Evolutionary conservation across 805 yeast genomes (phyloP).

Genomic region (Pichia membranifaciens): DNA sequence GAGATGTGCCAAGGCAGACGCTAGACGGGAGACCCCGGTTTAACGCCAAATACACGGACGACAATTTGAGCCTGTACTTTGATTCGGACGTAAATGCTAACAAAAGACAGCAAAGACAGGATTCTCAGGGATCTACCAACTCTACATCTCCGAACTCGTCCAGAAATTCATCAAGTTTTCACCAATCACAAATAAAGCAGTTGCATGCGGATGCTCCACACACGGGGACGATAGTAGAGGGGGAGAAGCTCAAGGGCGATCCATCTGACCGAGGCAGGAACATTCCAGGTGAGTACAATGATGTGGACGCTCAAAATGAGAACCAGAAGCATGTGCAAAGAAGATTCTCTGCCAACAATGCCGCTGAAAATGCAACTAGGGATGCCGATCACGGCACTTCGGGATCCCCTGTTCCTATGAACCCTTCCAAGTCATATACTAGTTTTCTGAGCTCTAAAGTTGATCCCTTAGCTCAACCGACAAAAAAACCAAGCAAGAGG

Average conservation of each 20-base stretch:
- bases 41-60: conserved; percentile 18
- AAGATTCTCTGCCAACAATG: too few relatives aligned
- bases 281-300: too few relatives aligned
- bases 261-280: too few relatives aligned
- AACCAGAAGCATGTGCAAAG: too few relatives aligned
- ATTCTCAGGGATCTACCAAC: conserved; percentile 8
- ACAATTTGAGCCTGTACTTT: conserved; percentile 1
- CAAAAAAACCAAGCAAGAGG: conserved; percentile 18
- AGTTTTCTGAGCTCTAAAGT: conserved; percentile 27
- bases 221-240: not conserved
- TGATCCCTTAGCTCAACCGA: not conserved
- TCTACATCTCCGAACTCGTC: conserved; percentile 19
- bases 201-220: not conserved
- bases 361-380: too few relatives aligned
- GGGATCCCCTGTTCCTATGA: not conserved
- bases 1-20: not conserved
- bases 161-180: conserved; percentile 16
- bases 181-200: not conserved
- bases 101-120: conserved; percentile 5
- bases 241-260: not conserved
- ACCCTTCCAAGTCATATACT: conserved; percentile 20
- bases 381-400: too few relatives aligned
- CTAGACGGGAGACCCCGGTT: conserved; percentile 13
- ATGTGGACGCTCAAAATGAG: too few relatives aligned
- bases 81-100: not conserved